Conservation (phyloP, 805 yeast species). For the Groenewaldozyma salmanticensis region DNA sequence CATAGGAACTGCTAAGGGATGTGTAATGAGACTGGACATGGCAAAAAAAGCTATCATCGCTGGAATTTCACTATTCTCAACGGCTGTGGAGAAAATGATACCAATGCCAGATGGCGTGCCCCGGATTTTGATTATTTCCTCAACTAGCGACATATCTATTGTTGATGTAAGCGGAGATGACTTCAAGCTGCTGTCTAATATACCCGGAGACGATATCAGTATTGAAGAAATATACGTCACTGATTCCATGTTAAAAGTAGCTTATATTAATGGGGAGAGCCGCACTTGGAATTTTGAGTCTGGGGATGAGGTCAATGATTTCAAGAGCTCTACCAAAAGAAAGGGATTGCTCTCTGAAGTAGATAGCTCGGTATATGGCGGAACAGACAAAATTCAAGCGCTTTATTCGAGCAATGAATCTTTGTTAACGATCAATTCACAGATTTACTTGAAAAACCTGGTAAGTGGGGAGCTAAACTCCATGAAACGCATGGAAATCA, state of each 20-base stretch:
- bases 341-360: background rate
- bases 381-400: background rate
- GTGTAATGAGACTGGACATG: background rate
- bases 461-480: background rate
- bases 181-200: too few species aligned
- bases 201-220: background rate
- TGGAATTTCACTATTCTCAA: background rate
- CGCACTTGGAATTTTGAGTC: background rate
- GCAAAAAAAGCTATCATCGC: background rate
- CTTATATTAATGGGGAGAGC: background rate
- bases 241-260: background rate
- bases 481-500: background rate
- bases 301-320: background rate
- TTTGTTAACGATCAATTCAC: background rate
- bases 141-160: background rate
- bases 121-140: background rate
- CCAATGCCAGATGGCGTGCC: too few species aligned
- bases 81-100: background rate
- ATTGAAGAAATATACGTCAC: background rate
- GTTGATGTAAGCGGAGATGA: background rate
- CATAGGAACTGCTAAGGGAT: background rate
- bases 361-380: background rate
- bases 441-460: too few species aligned
- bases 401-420: background rate
- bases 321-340: background rate